A percentile compares a stretch with the other conserved stretches of the same genome.
These are phyloP conservation scores for Neonectria punicea DNA, from an alignment of 2,329 filamentous ascomycete species.

Conservation along the genomic window DNA sequence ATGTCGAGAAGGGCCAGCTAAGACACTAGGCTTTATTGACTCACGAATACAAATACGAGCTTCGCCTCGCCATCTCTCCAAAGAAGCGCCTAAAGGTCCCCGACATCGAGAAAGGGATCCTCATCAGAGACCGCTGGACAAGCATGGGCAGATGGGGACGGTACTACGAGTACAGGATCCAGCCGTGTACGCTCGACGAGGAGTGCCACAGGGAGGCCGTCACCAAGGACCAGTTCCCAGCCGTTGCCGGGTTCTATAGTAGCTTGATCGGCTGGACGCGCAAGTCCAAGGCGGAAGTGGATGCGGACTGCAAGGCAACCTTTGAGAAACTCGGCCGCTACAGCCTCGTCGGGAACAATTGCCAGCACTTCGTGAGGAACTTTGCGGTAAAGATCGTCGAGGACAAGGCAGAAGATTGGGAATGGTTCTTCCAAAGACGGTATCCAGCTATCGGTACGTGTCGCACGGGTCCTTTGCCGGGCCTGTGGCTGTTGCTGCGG, in stretches of 20 bases:
- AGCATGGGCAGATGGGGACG: neutral
- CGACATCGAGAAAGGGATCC: neutral
- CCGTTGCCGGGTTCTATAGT: neutral
- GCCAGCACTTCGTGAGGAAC: slow-evolving; percentile 1
- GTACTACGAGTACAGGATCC: slow-evolving; percentile 9
- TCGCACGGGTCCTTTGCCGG: neutral
- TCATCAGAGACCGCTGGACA: neutral
- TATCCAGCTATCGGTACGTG: neutral
- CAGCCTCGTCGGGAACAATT: slow-evolving; percentile 14
- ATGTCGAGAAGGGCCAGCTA: neutral
- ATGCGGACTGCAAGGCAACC: neutral
- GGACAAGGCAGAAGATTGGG: slow-evolving; percentile 4
- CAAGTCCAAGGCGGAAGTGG: slow-evolving; percentile 5
- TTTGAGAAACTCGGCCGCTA: slow-evolving; percentile 7
- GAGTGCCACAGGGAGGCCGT: neutral
- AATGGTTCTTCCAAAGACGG: neutral
- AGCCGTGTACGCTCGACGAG: neutral
- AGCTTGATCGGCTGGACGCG: slow-evolving; percentile 11
- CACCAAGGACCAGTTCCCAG: neutral
- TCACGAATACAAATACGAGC: neutral
- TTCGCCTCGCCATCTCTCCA: neutral
- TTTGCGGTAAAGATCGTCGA: neutral
- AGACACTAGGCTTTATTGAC: slow-evolving; percentile 5
- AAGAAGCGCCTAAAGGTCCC: neutral
- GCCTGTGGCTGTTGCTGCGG: neutral